A percentile compares a stretch with the other conserved stretches of the same genome.
Conservation (phyloP, 2,329 filamentous ascomycete species). For the Neocucurbitaria cava region DNA sequence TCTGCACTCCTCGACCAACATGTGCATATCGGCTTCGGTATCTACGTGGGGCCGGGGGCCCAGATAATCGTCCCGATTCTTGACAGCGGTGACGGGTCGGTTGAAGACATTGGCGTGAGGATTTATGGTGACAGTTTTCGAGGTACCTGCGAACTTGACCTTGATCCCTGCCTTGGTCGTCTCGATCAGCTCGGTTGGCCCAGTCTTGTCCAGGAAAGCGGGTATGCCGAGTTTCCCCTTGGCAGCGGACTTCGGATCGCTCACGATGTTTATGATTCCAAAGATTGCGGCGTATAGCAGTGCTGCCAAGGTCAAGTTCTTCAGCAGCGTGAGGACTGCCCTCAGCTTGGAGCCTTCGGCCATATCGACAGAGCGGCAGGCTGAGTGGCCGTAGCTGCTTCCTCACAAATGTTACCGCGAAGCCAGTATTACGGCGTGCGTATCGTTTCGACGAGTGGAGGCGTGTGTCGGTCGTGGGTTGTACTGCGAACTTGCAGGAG, state of each 20-base stretch:
- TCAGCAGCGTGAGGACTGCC: conserved; percentile 48
- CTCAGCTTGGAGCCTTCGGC: conserved; percentile 41
- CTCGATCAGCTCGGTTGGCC: conserved; percentile 51
- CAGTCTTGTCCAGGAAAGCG: conserved; percentile 50
- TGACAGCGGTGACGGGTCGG: conserved; percentile 58
- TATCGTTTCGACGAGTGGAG: background rate
- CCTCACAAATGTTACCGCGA: conserved; percentile 7
- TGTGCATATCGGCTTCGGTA: conserved; percentile 60
- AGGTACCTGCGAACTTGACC: conserved; percentile 52
- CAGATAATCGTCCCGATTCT: conserved; percentile 60
- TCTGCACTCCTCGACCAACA: conserved; percentile 61
- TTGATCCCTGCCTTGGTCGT: conserved; percentile 50
- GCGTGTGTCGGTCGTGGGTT: background rate
- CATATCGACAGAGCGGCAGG: conserved; percentile 36
- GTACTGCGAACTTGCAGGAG: background rate
- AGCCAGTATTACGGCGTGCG: conserved; percentile 13
- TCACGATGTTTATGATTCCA: conserved; percentile 50
- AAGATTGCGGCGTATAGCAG: conserved; percentile 53
- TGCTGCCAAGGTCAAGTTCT: conserved; percentile 53
- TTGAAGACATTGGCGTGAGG: conserved; percentile 63
- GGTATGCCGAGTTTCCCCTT: conserved; percentile 53
- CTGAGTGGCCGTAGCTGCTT: conserved; percentile 24
- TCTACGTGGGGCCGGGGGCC: conserved; percentile 60
- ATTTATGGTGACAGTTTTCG: conserved; percentile 56
- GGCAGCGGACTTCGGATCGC: conserved; percentile 49